Evolutionary conservation across 2,329 filamentous ascomycete species (phyloP).

Genomic region (Apiospora marii): DNA sequence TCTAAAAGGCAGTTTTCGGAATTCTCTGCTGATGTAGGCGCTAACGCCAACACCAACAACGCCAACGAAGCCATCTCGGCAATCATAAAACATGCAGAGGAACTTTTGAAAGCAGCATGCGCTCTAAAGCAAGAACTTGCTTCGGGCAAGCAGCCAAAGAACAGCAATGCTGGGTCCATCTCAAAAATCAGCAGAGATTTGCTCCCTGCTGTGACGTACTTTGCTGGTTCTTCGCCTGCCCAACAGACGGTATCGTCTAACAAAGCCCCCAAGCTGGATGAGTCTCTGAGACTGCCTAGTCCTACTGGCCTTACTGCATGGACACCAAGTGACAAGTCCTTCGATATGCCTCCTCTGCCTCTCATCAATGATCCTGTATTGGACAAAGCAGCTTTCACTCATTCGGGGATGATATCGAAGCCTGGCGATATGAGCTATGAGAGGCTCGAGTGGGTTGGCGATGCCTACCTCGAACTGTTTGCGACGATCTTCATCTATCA

Average conservation of each 20-base stretch:
- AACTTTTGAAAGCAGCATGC: constrained; percentile 48
- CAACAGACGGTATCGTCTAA: constrained; percentile 27
- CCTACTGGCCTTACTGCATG: constrained; percentile 53
- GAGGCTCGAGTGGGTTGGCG: constrained; percentile 86
- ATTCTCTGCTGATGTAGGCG: constrained; percentile 22
- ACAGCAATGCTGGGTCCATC: constrained; percentile 29
- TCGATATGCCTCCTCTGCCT: constrained; percentile 65
- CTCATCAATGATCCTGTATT: constrained; percentile 65
- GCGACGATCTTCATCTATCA: constrained; percentile 78
- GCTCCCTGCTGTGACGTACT: constrained; percentile 30
- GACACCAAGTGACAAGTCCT: constrained; percentile 58
- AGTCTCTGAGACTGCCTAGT: constrained; percentile 32
- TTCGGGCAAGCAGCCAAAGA: constrained; percentile 29
- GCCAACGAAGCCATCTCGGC: constrained; percentile 37
- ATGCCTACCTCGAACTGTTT: constrained; percentile 83
- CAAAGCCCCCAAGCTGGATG: constrained; percentile 38
- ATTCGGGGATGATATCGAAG: constrained; percentile 57
- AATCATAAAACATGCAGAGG: constrained; percentile 46
- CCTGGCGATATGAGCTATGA: constrained; percentile 70
- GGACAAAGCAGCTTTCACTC: constrained; percentile 71
- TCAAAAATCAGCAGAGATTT: constrained; percentile 36
- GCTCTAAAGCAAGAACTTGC: constrained; percentile 44
- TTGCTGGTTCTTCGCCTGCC: constrained; percentile 26
- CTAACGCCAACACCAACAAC: neutral
- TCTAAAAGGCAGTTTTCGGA: constrained; percentile 47